phyloP scores from a whole-genome alignment of 1,284 basidiomycete genomes.

The Ceratobasidium sp. region DNA sequence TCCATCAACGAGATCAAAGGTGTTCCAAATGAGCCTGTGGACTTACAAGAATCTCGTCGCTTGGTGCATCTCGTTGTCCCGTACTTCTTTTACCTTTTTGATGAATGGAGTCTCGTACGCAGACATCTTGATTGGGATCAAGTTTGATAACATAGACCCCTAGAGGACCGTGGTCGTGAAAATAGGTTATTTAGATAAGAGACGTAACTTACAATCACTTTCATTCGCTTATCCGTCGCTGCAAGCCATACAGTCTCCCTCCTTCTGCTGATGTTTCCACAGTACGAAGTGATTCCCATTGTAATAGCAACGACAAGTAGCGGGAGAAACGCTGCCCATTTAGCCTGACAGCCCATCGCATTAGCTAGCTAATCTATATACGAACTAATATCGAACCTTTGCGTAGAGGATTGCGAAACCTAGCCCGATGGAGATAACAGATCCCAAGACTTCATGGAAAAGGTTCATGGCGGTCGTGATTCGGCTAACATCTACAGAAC shows the following conservation, averaged over 20 bases:
- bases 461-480: neutral
- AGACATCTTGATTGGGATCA: slow-evolving; percentile 17
- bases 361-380: neutral
- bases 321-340: slow-evolving; percentile 25
- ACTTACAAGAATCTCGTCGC: slow-evolving; percentile 11
- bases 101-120: slow-evolving; percentile 10
- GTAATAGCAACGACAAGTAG: neutral
- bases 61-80: neutral
- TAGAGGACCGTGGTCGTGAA: neutral
- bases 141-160: slow-evolving; percentile 17
- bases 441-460: slow-evolving; percentile 12
- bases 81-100: slow-evolving; percentile 11
- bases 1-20: neutral
- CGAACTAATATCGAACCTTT: neutral
- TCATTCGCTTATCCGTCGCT: slow-evolving; percentile 24
- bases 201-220: slow-evolving; percentile 2
- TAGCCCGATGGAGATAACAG: neutral
- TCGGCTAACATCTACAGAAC: slow-evolving; percentile 11
- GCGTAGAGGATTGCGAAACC: slow-evolving; percentile 11
- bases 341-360: neutral
- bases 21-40: neutral
- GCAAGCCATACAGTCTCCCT: neutral
- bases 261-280: neutral
- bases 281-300: slow-evolving; percentile 26
- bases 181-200: neutral